Conservation (phyloP, 1,284 basidiomycete species). For the Cutaneotrichosporon dermatis region DNA sequence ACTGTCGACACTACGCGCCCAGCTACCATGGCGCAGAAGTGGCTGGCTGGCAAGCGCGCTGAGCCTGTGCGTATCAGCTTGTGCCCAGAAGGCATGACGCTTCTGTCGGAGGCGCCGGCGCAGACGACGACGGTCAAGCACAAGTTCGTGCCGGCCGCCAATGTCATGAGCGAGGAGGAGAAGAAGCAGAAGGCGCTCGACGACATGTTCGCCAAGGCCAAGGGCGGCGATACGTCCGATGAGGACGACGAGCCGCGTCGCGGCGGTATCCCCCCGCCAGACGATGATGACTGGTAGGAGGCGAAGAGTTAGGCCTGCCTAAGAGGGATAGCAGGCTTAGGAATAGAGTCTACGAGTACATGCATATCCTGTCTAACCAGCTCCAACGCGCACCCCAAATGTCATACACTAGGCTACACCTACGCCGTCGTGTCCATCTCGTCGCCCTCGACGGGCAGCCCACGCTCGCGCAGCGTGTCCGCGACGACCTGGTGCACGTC, state of each 20-base stretch:
- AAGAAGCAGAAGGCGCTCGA: slow-evolving; percentile 45
- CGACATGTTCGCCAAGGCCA: slow-evolving; percentile 41
- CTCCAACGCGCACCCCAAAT: background rate
- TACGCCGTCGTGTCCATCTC: slow-evolving; percentile 22
- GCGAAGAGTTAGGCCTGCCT: too few relatives aligned
- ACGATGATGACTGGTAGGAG: slow-evolving; percentile 38
- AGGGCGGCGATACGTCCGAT: slow-evolving; percentile 37
- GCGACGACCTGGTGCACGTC: slow-evolving; percentile 44
- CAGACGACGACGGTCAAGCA: slow-evolving; percentile 22
- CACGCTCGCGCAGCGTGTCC: slow-evolving; percentile 34
- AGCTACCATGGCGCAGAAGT: slow-evolving; percentile 27
- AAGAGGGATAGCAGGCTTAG: too few relatives aligned
- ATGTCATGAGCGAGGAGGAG: slow-evolving; percentile 42
- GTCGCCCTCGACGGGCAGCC: slow-evolving; percentile 27
- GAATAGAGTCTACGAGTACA: slow-evolving; percentile 1
- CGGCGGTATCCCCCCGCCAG: slow-evolving; percentile 34
- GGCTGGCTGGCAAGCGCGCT: slow-evolving; percentile 38
- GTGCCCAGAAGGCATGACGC: slow-evolving; percentile 45
- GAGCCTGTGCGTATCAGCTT: slow-evolving; percentile 27
- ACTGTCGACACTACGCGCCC: slow-evolving; percentile 40
- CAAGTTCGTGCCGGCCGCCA: slow-evolving; percentile 41
- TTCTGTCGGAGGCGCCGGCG: slow-evolving; percentile 40
- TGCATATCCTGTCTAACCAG: slow-evolving; percentile 7
- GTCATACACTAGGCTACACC: slow-evolving; percentile 24
- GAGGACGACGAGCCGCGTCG: slow-evolving; percentile 24